These are phyloP conservation scores for Carallia pectinifolia DNA, from an alignment of 345 rosid species.

Conservation along the genomic window DNA sequence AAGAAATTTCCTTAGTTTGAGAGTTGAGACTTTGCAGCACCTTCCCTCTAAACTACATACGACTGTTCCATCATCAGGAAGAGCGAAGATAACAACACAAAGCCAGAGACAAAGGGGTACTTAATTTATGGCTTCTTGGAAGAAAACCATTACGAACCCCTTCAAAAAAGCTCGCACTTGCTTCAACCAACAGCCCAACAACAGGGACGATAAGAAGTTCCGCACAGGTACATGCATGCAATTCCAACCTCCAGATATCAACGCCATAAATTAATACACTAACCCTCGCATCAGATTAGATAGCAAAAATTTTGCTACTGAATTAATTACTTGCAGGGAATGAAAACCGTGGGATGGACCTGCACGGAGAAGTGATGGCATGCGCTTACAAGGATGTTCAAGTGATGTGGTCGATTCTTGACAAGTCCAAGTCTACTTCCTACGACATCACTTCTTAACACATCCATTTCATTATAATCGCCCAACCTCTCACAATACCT, in stretches of 20 bases:
- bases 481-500: no score
- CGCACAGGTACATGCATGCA: no score
- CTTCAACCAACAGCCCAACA: slow-evolving; percentile 56
- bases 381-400: slow-evolving; percentile 86
- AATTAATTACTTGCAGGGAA: slow-evolving; percentile 38
- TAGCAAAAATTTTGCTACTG: no score
- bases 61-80: no score
- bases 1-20: no score
- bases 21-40: no score
- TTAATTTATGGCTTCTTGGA: slow-evolving; percentile 62
- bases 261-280: no score
- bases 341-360: slow-evolving; percentile 54
- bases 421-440: slow-evolving; percentile 66
- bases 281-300: no score
- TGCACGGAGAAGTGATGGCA: slow-evolving; percentile 89
- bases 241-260: no score
- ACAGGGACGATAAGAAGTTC: slow-evolving; percentile 40
- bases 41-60: neutral
- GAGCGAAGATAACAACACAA: neutral
- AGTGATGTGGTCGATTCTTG: slow-evolving; percentile 95
- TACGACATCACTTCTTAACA: slow-evolving; percentile 46
- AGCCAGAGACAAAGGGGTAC: neutral
- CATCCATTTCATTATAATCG: no score
- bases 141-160: slow-evolving; percentile 76
- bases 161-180: slow-evolving; percentile 79